Conservation (phyloP, 257 asterid species). For the Solanum etuberosum region DNA sequence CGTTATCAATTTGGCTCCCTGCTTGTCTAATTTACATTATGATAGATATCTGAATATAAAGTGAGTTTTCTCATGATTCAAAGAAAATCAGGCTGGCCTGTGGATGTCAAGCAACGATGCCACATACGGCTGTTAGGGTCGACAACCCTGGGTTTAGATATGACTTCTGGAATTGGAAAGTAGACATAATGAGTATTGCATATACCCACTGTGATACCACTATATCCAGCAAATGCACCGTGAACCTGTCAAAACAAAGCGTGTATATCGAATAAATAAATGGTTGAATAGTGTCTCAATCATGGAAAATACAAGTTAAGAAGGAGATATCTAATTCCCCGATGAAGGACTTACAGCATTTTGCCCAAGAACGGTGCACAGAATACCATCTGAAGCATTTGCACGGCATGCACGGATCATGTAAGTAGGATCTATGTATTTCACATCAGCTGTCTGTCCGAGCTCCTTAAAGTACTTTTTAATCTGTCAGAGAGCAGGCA, state of each 20-base stretch:
- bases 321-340: neutral
- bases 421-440: slow-evolving; percentile 93
- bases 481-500: slow-evolving; percentile 25
- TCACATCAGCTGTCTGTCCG: slow-evolving; percentile 76
- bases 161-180: slow-evolving; percentile 89
- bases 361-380: slow-evolving; percentile 96
- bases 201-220: slow-evolving; percentile 91
- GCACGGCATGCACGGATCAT: slow-evolving; percentile 99
- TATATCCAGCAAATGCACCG: slow-evolving; percentile 95
- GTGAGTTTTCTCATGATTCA: slow-evolving; percentile 5
- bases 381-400: slow-evolving; percentile 93
- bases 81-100: slow-evolving; percentile 91
- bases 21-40: slow-evolving; percentile 8
- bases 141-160: slow-evolving; percentile 49
- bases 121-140: slow-evolving; percentile 97
- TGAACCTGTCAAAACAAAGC: slow-evolving; percentile 53
- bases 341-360: slow-evolving; percentile 62
- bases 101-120: slow-evolving; percentile 98
- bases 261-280: neutral
- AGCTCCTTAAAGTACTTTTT: slow-evolving; percentile 67
- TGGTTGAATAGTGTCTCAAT: neutral
- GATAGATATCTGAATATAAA: slow-evolving; percentile 1
- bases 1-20: slow-evolving; percentile 4
- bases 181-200: slow-evolving; percentile 92
- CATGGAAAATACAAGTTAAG: neutral